Evolutionary conservation across 169 alveolate species (phyloP).

Genomic region (Eimeria necatrix): DNA sequence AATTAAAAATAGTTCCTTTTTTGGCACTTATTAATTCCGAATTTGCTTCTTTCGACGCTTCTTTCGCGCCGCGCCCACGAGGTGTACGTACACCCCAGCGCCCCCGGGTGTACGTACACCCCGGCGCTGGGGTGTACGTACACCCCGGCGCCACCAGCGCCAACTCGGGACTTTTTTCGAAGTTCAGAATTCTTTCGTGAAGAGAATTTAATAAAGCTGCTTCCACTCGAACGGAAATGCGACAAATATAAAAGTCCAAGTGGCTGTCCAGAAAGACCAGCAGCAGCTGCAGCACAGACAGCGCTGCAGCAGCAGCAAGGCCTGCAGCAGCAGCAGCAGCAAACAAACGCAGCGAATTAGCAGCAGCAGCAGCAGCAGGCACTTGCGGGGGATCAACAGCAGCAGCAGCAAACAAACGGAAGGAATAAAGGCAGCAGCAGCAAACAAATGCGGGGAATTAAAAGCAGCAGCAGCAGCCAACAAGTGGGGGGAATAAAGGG

Average conservation of each 20-base stretch:
- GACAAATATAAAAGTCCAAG: slow-evolving; percentile 68
- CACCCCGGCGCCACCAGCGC: not conserved
- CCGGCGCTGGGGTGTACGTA: not conserved
- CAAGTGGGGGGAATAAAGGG: too few species aligned
- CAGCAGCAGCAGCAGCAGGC: not conserved
- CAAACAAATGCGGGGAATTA: not conserved
- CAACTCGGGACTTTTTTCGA: slow-evolving; percentile 15
- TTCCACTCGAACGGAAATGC: slow-evolving; percentile 64
- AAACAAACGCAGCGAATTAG: not conserved
- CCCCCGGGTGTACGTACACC: not conserved
- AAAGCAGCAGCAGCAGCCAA: not conserved
- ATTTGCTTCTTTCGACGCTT: not conserved
- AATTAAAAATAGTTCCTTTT: slow-evolving; percentile 45
- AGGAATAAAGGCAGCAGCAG: too few species aligned
- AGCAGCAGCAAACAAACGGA: too few species aligned
- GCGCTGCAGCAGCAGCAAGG: slow-evolving; percentile 1
- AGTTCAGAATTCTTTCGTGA: slow-evolving; percentile 43
- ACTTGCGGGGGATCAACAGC: not conserved
- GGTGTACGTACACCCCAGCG: too few species aligned
- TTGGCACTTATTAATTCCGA: not conserved
- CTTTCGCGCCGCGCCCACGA: not conserved
- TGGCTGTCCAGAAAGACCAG: slow-evolving; percentile 54
- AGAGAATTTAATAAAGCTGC: slow-evolving; percentile 49
- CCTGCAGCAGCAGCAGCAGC: slow-evolving; percentile 20
- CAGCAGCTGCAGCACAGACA: slow-evolving; percentile 57